Evolutionary conservation across 2,329 filamentous ascomycete genomes (phyloP), one percentile per base, ranked within the genome.

Genomic region (Nemania abortiva): DNA sequence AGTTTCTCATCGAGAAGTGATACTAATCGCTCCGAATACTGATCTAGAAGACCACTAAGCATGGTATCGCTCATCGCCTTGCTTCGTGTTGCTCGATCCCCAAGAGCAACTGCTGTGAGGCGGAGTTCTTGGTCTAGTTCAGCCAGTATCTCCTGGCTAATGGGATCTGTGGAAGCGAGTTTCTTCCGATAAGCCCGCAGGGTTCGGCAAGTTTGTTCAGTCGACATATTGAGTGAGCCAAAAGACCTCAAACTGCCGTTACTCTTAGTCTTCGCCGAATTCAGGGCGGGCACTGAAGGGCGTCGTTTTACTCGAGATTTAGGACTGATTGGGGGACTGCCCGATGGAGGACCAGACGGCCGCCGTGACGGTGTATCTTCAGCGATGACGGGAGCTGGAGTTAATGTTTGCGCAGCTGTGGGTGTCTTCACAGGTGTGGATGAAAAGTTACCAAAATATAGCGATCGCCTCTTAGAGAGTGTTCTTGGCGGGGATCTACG

Each of bases 1-100:
- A 94, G 84, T 78, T 91, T 92, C 78, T 93, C 90, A 72, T 94
- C 91, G 53, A 95, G 84, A 79, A 94, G 85, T 54, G 85, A 88
- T 6, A 93, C 88, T 56, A 95, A 82, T 68, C 89, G 86, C 75
- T 93, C 91, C 1, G 91, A 92, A 75, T 94, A 94, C 79, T 93
- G 89, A 73, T 94, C 92, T 7, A 95, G 82, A 53, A 94, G 81
- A 58, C 89, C 90, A 49, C 85, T 87, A 39, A 92, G 81, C 57
- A 88, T 82, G 20, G 84, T 86, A 74, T 90, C 89, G 71, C 85
- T 88, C 77, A 89, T 83, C 1, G 83, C 77, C 74, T 85, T 82
- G 77, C 83, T 87, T 71, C 87, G 81, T 67, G 85, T 86, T 5
- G 84, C 85, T 39, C 87, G 82, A 63, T 89, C 87, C 2, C 87